Base-by-base conservation (phyloP, 2,329 filamentous ascomycete species). In the Fusarium sp. region DNA sequence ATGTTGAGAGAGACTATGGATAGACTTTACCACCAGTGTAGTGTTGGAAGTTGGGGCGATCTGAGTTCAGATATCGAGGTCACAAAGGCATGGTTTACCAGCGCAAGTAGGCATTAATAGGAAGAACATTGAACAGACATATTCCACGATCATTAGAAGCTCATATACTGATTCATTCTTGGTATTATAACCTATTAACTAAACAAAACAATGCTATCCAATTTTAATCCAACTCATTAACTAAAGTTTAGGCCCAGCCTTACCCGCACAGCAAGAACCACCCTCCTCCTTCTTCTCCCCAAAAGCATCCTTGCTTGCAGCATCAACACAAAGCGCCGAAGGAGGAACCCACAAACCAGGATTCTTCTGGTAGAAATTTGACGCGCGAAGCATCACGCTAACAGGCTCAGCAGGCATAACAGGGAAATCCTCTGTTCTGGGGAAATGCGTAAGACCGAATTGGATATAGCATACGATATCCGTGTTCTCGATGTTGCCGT, bases 381-480 rank as follows among this genome's bases (percentile, higher is more conserved):
- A 84, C 9, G 94, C 94, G 38, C 93, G 84, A 45, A 97, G 84
- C 59, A 97, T 86, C 73, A 97, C 83, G 9, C 89, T 93, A 86
- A 97, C 94, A 1, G 93, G 92, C 84, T 94, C 92, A 3, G 89
- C 92, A 0, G 94, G 94, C 94, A 97, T 97, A 74, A 97, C 85
- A 40, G 94, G 94, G 83, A 93, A 97, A 79, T 97, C 94, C 79
- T 98, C 94, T 0, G 94, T 94, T 0, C 92, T 84, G 0, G 94
- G 94, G 84, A 97, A 95, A 79, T 97, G 94, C 1, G 92, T 95
- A 41, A 97, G 85, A 40, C 94, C 94, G 75, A 97, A 98, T 0
- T 94, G 97, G 82, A 97, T 94, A 93, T 94, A 98, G 29, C 97
- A 87, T 2, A 98, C 94, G 29, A 97, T 83, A 79, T 98, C 93